A percentile compares a stretch with the other conserved stretches of the same genome.
These are phyloP conservation scores for Petunia hybrid DNA, from an alignment of 305 asterid genomes.

Conservation along the genomic window DNA sequence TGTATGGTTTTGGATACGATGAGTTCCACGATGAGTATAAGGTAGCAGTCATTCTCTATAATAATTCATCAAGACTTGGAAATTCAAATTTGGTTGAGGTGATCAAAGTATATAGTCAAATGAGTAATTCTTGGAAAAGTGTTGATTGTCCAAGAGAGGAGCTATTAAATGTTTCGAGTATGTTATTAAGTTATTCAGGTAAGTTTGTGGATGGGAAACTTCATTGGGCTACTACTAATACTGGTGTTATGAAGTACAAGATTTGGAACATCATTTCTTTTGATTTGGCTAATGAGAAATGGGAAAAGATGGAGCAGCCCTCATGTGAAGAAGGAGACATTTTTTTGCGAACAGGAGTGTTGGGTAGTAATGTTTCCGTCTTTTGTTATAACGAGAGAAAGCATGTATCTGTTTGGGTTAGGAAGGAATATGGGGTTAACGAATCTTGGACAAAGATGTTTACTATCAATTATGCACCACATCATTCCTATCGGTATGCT, in stretches of 20 bases:
- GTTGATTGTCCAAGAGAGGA: conserved; percentile 50
- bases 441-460: no score
- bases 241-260: not conserved
- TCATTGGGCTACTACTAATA: conserved; percentile 32
- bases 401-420: no score
- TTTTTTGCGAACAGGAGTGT: conserved; percentile 47
- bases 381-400: conserved; percentile 40
- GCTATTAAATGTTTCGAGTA: conserved; percentile 35
- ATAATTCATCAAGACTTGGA: conserved; percentile 37
- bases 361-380: conserved; percentile 50
- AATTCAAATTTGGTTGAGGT: conserved; percentile 18
- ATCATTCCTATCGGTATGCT: not conserved
- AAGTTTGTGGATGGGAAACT: conserved; percentile 55
- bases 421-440: no score
- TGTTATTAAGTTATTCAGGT: conserved; percentile 34
- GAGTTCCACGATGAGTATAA: not conserved
- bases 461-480: no score
- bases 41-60: conserved; percentile 27
- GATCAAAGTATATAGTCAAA: conserved; percentile 52
- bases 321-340: not conserved
- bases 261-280: no score
- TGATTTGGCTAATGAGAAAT: no score
- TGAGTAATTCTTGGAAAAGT: conserved; percentile 53
- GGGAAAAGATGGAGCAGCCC: no score
- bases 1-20: conserved; percentile 58